A percentile compares a stretch with the other conserved stretches of the same genome.
phyloP scores from a whole-genome alignment of 805 yeast species.

The Pichia deserticola region DNA sequence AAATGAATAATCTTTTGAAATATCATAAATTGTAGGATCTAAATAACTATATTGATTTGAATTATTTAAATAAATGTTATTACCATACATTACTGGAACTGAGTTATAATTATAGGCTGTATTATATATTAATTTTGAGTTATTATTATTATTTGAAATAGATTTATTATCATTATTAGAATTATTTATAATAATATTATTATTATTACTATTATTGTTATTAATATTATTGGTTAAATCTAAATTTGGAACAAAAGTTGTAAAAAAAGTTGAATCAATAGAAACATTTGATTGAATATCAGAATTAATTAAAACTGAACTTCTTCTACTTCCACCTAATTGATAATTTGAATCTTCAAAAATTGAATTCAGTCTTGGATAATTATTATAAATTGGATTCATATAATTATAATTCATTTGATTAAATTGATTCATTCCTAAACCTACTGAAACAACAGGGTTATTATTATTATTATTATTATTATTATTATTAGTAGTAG shows the following conservation, averaged over 20 bases:
- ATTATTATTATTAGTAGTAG: no score
- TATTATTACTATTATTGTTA: not conserved
- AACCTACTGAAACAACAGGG: not conserved
- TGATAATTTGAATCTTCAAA: conserved; percentile 15
- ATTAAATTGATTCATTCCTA: not conserved
- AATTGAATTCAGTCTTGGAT: conserved; percentile 16
- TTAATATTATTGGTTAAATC: not conserved
- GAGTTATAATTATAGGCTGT: not conserved
- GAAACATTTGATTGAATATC: not conserved
- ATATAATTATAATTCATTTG: not conserved
- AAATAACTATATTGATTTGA: not conserved
- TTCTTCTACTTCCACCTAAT: conserved; percentile 13
- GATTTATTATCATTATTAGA: not conserved
- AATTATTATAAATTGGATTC: not conserved
- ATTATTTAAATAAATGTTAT: not conserved
- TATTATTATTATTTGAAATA: not conserved
- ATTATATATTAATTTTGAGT: not conserved
- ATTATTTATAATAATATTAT: not conserved
- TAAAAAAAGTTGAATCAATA: not conserved
- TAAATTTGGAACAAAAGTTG: not conserved
- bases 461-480: not conserved
- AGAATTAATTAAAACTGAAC: conserved; percentile 11
- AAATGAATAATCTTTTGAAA: conserved; percentile 15
- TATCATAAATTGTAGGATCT: not conserved
- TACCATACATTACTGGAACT: not conserved